phyloP scores from a whole-genome alignment of 441 rosid genomes.

The Jatropha multifida region DNA sequence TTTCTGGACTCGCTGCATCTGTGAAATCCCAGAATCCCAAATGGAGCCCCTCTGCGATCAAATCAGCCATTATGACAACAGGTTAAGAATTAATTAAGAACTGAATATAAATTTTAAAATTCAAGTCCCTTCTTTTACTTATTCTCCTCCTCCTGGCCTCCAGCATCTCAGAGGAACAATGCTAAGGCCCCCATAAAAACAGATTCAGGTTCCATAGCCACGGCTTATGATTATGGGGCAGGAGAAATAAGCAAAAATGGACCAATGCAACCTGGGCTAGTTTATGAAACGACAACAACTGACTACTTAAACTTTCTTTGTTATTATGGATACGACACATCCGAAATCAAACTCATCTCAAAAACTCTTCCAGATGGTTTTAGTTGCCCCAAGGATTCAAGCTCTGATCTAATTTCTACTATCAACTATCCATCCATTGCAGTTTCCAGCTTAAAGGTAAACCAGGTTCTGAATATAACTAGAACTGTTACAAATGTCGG shows the following conservation, averaged over 20 bases:
- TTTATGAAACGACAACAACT: slow-evolving; percentile 57
- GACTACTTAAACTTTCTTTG: slow-evolving; percentile 80
- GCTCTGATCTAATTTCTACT: slow-evolving; percentile 44
- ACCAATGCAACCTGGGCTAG: slow-evolving; percentile 64
- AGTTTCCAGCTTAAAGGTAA: slow-evolving; percentile 39
- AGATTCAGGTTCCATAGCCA: slow-evolving; percentile 52
- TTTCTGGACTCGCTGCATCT: slow-evolving; percentile 57
- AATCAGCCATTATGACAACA: slow-evolving; percentile 78
- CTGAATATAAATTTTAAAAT: neutral
- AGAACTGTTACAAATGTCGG: slow-evolving; percentile 69
- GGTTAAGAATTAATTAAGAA: slow-evolving; percentile 26
- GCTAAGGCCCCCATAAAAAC: slow-evolving; percentile 49
- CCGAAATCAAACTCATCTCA: slow-evolving; percentile 45
- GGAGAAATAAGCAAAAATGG: slow-evolving; percentile 58
- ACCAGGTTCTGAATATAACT: slow-evolving; percentile 36
- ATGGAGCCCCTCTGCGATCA: slow-evolving; percentile 63
- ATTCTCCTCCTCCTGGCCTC: neutral
- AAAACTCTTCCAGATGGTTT: slow-evolving; percentile 42
- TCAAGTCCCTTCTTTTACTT: neutral
- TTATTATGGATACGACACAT: slow-evolving; percentile 51
- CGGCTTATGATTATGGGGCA: slow-evolving; percentile 67
- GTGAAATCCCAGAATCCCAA: slow-evolving; percentile 59
- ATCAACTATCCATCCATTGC: slow-evolving; percentile 78
- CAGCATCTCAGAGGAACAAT: slow-evolving; percentile 72
- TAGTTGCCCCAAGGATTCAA: slow-evolving; percentile 51